A percentile compares a stretch with the other conserved stretches of the same genome.
These are phyloP conservation scores for Hypoxylon sp. DNA, from an alignment of 2,329 filamentous ascomycete species.

Conservation along the genomic window DNA sequence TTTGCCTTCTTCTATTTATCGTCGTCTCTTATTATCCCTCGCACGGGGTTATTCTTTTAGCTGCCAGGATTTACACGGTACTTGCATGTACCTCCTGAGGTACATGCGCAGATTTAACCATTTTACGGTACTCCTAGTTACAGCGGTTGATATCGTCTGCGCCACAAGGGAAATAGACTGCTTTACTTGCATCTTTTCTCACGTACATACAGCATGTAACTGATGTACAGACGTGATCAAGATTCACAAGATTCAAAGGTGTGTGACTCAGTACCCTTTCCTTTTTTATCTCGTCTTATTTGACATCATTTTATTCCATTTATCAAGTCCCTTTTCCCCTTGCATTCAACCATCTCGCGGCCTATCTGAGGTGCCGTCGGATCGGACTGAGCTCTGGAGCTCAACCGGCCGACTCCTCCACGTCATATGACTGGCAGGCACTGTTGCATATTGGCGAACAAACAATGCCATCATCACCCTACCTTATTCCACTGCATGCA, in stretches of 20 bases:
- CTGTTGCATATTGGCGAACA: slow-evolving; percentile 29
- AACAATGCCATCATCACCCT: slow-evolving; percentile 38
- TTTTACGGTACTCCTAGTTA: no score
- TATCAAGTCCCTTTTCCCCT: background rate
- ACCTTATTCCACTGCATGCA: slow-evolving; percentile 26
- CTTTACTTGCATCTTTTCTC: background rate
- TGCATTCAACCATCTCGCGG: background rate
- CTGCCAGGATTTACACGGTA: background rate
- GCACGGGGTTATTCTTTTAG: background rate
- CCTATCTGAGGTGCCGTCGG: background rate
- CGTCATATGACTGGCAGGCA: slow-evolving; percentile 33
- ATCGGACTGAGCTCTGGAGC: background rate
- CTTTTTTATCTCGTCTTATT: background rate
- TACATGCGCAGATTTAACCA: no score
- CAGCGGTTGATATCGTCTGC: background rate
- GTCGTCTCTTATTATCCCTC: background rate
- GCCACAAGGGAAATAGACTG: background rate
- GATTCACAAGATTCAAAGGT: background rate
- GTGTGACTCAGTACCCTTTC: background rate
- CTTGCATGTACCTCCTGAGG: no score
- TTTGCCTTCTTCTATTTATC: background rate
- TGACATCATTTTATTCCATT: no score
- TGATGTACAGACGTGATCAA: no score
- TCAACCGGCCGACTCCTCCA: slow-evolving; percentile 24
- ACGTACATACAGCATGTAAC: background rate